Evolutionary conservation across 2,329 filamentous ascomycete species (phyloP).

Genomic region (Botryosphaeria dothidea): DNA sequence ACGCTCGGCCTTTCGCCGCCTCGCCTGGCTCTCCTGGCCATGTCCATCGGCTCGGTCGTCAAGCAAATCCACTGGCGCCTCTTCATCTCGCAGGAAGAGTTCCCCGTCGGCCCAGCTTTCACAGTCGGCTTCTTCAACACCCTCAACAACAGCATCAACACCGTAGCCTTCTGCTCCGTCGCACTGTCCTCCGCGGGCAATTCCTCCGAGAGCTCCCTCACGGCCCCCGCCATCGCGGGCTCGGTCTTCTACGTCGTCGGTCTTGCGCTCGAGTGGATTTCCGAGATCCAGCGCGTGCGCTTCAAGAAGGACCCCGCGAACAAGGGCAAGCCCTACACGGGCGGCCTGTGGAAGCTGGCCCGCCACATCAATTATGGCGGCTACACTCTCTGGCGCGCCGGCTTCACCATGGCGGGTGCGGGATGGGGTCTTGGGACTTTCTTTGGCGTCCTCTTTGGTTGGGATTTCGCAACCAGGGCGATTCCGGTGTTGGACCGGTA

Average conservation of each 20-base stretch:
- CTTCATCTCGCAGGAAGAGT: conserved; percentile 51
- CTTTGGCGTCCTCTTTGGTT: conserved; percentile 44
- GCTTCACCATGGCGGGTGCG: conserved; percentile 50
- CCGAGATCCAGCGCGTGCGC: conserved; percentile 58
- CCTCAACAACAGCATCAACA: conserved; percentile 56
- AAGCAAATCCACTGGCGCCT: conserved; percentile 61
- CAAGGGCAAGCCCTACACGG: conserved; percentile 54
- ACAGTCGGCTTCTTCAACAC: conserved; percentile 55
- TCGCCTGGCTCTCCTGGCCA: conserved; percentile 52
- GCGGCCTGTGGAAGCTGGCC: conserved; percentile 51
- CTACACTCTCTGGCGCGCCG: conserved; percentile 53
- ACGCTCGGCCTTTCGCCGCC: conserved; percentile 52
- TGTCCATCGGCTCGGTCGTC: conserved; percentile 53
- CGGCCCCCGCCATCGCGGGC: conserved; percentile 49
- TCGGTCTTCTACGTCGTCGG: conserved; percentile 52
- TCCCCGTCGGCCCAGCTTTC: conserved; percentile 46
- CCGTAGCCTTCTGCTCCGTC: conserved; percentile 54
- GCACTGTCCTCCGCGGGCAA: conserved; percentile 48
- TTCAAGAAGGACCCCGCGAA: conserved; percentile 56
- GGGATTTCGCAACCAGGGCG: conserved; percentile 46
- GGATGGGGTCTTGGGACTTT: conserved; percentile 48
- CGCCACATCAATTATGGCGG: conserved; percentile 59
- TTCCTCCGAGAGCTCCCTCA: conserved; percentile 35
- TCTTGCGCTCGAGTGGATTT: conserved; percentile 54
- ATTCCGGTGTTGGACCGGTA: conserved; percentile 54